A percentile compares a stretch with the other conserved stretches of the same genome.
Evolutionary conservation across 805 yeast genomes (phyloP).

Genomic region (Saturnispora sanitii): DNA sequence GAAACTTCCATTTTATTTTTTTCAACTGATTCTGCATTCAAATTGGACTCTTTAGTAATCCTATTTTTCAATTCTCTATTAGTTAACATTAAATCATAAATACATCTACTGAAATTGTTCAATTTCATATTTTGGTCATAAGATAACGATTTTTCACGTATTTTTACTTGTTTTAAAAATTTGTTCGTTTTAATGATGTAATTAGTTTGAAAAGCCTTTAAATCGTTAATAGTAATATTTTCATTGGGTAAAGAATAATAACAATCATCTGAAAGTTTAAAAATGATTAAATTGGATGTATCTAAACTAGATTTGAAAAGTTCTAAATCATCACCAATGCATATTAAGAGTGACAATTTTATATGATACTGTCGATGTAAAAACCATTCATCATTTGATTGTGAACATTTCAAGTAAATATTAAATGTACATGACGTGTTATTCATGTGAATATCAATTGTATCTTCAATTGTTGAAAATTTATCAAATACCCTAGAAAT

Average conservation of each 20-base stretch:
- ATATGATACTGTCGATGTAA: slow-evolving; percentile 20
- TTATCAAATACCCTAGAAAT: slow-evolving; percentile 27
- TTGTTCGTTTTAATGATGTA: slow-evolving; percentile 4
- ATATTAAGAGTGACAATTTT: slow-evolving; percentile 24
- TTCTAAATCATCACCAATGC: slow-evolving; percentile 25
- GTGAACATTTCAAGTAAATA: slow-evolving; percentile 16
- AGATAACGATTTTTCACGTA: slow-evolving; percentile 23
- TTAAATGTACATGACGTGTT: slow-evolving; percentile 20
- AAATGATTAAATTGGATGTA: slow-evolving; percentile 19
- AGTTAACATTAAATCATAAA: slow-evolving; percentile 25
- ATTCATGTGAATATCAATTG: slow-evolving; percentile 16
- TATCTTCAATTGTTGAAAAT: slow-evolving; percentile 22
- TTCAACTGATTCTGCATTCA: not conserved
- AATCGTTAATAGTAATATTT: slow-evolving; percentile 10
- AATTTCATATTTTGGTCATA: slow-evolving; percentile 35
- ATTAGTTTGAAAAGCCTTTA: slow-evolving; percentile 10
- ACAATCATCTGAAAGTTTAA: slow-evolving; percentile 26
- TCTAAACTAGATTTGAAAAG: slow-evolving; percentile 16
- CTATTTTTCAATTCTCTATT: slow-evolving; percentile 11
- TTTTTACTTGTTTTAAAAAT: slow-evolving; percentile 2
- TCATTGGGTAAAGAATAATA: slow-evolving; percentile 19
- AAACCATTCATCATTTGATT: slow-evolving; percentile 17
- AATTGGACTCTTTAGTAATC: not conserved
- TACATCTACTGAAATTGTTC: slow-evolving; percentile 29
- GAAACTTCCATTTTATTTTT: slow-evolving; percentile 6